phyloP scores from a whole-genome alignment of 345 rosid genomes.

The Gossypium thurberi region DNA sequence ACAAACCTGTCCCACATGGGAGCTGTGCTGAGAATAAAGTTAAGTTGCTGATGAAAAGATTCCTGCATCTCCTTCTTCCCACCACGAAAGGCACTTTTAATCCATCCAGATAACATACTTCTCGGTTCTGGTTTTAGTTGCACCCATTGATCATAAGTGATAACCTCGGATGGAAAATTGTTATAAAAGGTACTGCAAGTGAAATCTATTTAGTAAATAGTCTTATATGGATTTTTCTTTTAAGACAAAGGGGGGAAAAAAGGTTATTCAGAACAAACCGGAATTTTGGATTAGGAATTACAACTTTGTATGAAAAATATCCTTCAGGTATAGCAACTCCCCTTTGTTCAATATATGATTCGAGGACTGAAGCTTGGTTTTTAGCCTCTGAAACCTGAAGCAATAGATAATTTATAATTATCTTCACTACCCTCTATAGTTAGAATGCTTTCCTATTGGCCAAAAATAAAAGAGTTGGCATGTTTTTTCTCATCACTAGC shows the following conservation, averaged over 20 bases:
- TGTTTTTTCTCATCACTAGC: not conserved
- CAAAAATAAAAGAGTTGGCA: not conserved
- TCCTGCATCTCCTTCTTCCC: slow-evolving; percentile 86
- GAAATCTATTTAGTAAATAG: not conserved
- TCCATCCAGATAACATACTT: slow-evolving; percentile 60
- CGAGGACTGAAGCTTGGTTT: slow-evolving; percentile 61
- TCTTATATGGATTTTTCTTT: not conserved
- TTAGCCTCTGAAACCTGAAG: slow-evolving; percentile 58
- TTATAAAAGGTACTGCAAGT: slow-evolving; percentile 43
- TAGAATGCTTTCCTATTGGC: not conserved
- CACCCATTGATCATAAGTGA: slow-evolving; percentile 68
- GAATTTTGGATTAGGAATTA: not conserved
- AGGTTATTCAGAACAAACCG: not conserved
- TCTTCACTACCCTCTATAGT: not conserved
- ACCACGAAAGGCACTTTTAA: slow-evolving; percentile 63
- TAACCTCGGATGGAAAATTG: slow-evolving; percentile 66
- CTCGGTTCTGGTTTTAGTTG: slow-evolving; percentile 57
- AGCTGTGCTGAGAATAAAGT: slow-evolving; percentile 65
- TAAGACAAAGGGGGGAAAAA: not conserved
- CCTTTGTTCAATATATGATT: slow-evolving; percentile 84
- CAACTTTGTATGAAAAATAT: not conserved
- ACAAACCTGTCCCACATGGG: slow-evolving; percentile 95
- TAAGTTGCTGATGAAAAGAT: slow-evolving; percentile 61
- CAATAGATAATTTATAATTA: not conserved
- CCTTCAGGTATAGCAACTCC: slow-evolving; percentile 44